Base-by-base conservation (phyloP, 495 filamentous ascomycete species). In the Friedmanniomyces endolithicus region DNA sequence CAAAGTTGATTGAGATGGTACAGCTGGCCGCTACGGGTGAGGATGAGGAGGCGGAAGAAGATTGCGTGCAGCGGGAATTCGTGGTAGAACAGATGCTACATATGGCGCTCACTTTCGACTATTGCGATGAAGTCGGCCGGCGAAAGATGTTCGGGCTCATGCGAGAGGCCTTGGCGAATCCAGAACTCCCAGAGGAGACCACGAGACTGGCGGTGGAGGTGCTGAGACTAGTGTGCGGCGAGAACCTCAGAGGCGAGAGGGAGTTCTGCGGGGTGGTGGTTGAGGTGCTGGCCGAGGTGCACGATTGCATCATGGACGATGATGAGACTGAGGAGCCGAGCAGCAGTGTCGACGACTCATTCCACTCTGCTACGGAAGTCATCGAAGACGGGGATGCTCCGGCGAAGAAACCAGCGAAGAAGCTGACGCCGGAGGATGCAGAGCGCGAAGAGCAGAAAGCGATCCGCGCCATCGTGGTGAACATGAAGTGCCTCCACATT, bases 401-500 rank as follows among this genome's bases (percentile, higher is more conserved):
- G 70, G 67, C 53, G 11, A 80, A 72, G 66, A 78, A 59, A 65
- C 75, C 67, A 63, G 63, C n/a, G 67, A 73, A 58, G 71, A 51
- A 55, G 43, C 22, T 51, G 14, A 56, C 56, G 50, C 22, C 48
- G 1, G 65, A 66, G n/a, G 70, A 72, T 53, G 67, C 71, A 4
- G 75, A 76, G 22, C 63, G 63, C 48, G 82, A 83, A 8, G 84
- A 88, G 65, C 78, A 78, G 12, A 95, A 90, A 69, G 83, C 88
- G 1, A 76, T 96, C 53, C 78, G 77, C 52, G 88, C 95, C 67
- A 89, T 97, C 65, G 81, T 94, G 74, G 84, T 97, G 63, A 96
- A 97, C 72, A 87, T 95, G 81, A 96, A 97, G 68, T 96, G 92
- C 71, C 77, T 99, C 34, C 87, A 96, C 64, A 95, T 99, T 61